Conservation (phyloP, 352 stramenopile species). For the Phytopythium montanum region DNA sequence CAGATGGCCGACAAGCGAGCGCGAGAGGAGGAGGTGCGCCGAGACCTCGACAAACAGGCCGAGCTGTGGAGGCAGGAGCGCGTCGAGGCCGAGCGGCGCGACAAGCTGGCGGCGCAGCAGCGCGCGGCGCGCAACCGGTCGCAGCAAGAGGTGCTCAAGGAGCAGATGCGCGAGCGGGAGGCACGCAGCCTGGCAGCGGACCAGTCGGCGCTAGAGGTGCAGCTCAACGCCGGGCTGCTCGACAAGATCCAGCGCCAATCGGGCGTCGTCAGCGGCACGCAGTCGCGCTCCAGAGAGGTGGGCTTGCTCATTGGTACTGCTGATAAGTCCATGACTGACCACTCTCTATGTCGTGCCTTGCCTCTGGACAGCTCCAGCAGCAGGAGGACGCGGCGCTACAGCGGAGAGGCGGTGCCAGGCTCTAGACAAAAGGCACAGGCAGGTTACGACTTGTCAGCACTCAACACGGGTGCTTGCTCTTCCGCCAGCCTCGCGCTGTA, state of each 20-base stretch:
- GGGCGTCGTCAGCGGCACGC: slow-evolving; percentile 61
- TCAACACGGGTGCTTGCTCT: neutral
- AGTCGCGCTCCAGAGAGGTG: slow-evolving; percentile 73
- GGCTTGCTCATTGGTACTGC: slow-evolving; percentile 1
- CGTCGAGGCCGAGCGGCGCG: slow-evolving; percentile 45
- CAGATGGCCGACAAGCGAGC: slow-evolving; percentile 75
- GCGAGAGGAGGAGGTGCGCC: slow-evolving; percentile 43
- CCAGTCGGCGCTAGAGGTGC: slow-evolving; percentile 65
- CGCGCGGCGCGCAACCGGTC: slow-evolving; percentile 42
- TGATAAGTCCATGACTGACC: neutral
- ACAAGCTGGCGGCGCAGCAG: slow-evolving; percentile 50
- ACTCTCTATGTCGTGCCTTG: neutral
- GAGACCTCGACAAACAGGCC: slow-evolving; percentile 73
- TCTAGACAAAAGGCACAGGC: slow-evolving; percentile 18
- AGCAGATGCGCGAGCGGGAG: slow-evolving; percentile 76
- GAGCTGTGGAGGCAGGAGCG: slow-evolving; percentile 78
- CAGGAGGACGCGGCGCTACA: slow-evolving; percentile 41
- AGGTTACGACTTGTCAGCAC: slow-evolving; percentile 8
- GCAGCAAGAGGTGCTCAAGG: slow-evolving; percentile 57
- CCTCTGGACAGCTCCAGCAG: slow-evolving; percentile 35
- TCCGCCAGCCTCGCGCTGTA: neutral
- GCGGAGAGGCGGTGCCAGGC: slow-evolving; percentile 23
- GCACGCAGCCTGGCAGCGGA: slow-evolving; percentile 51
- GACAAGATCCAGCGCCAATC: slow-evolving; percentile 67
- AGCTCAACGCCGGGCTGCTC: slow-evolving; percentile 67